These are phyloP conservation scores for Cicer pinnatifidum DNA, from an alignment of 306 rosid genomes.

Conservation along the genomic window DNA sequence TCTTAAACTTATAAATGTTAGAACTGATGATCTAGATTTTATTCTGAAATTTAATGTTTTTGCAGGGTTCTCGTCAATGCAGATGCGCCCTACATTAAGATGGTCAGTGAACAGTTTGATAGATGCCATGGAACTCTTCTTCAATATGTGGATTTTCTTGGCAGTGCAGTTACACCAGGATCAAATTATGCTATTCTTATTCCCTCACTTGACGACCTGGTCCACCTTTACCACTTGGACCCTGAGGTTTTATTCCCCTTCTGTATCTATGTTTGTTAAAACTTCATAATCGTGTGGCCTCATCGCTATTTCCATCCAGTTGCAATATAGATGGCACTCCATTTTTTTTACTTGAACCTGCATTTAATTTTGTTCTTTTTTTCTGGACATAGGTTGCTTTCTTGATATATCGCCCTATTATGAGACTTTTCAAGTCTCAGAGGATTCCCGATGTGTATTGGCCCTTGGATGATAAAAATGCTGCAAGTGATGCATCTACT, in stretches of 20 bases:
- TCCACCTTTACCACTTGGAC: slow-evolving; percentile 89
- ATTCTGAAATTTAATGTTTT: slow-evolving; percentile 41
- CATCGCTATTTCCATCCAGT: not conserved
- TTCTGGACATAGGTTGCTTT: slow-evolving; percentile 75
- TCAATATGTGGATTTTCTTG: slow-evolving; percentile 91
- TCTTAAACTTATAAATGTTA: slow-evolving; percentile 16
- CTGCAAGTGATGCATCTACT: slow-evolving; percentile 49
- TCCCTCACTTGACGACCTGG: slow-evolving; percentile 84
- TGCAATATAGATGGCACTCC: not conserved
- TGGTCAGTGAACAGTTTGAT: slow-evolving; percentile 97
- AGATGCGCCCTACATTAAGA: slow-evolving; percentile 92
- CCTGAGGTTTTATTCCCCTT: slow-evolving; percentile 70
- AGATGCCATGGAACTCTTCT: slow-evolving; percentile 96
- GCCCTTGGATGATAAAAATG: slow-evolving; percentile 74
- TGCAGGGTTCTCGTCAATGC: slow-evolving; percentile 89
- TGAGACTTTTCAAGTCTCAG: slow-evolving; percentile 84
- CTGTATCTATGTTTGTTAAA: slow-evolving; percentile 19
- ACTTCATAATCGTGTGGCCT: not conserved
- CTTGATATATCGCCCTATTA: slow-evolving; percentile 93
- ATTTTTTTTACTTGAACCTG: slow-evolving; percentile 34
- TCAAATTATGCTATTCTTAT: slow-evolving; percentile 77
- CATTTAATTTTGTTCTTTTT: slow-evolving; percentile 17
- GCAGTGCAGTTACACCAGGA: slow-evolving; percentile 81
- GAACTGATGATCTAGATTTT: slow-evolving; percentile 14
- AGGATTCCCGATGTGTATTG: slow-evolving; percentile 72